phyloP scores from a whole-genome alignment of 2,329 filamentous ascomycete genomes.

The Fusarium annulatum region DNA sequence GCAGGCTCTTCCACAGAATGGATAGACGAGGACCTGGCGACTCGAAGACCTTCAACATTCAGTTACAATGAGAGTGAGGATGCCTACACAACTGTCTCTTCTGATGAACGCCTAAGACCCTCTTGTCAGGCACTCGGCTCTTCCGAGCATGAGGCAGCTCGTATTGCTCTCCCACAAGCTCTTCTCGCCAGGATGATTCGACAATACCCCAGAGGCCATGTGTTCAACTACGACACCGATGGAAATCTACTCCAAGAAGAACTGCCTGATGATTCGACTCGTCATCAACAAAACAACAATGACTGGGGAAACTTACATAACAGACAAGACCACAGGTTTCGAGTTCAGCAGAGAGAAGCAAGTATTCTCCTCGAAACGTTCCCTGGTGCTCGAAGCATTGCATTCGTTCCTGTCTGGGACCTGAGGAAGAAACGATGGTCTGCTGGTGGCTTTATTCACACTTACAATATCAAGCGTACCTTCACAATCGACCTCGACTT shows the following conservation, averaged over 20 bases:
- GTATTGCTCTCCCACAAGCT: slow-evolving; percentile 49
- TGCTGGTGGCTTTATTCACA: slow-evolving; percentile 62
- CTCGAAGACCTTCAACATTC: slow-evolving; percentile 18
- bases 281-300: not conserved
- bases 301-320: not conserved
- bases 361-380: slow-evolving; percentile 50
- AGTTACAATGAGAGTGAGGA: slow-evolving; percentile 19
- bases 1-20: slow-evolving; percentile 10
- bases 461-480: slow-evolving; percentile 54
- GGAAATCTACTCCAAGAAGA: slow-evolving; percentile 51
- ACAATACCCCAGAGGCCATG: slow-evolving; percentile 58
- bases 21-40: slow-evolving; percentile 10
- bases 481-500: slow-evolving; percentile 62
- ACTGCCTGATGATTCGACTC: slow-evolving; percentile 38
- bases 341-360: slow-evolving; percentile 32
- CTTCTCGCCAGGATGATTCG: slow-evolving; percentile 56
- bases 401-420: slow-evolving; percentile 62
- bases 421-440: slow-evolving; percentile 59
- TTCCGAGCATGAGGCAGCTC: slow-evolving; percentile 3
- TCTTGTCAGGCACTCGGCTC: slow-evolving; percentile 25
- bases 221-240: slow-evolving; percentile 57
- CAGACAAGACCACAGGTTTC: not conserved
- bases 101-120: slow-evolving; percentile 16
- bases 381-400: slow-evolving; percentile 57
- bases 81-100: slow-evolving; percentile 14